Percentiles rank a stretch among this genome's conserved stretches.
phyloP scores from a whole-genome alignment of 2,329 filamentous ascomycete species.

The Thielaviopsis ethacetica region DNA sequence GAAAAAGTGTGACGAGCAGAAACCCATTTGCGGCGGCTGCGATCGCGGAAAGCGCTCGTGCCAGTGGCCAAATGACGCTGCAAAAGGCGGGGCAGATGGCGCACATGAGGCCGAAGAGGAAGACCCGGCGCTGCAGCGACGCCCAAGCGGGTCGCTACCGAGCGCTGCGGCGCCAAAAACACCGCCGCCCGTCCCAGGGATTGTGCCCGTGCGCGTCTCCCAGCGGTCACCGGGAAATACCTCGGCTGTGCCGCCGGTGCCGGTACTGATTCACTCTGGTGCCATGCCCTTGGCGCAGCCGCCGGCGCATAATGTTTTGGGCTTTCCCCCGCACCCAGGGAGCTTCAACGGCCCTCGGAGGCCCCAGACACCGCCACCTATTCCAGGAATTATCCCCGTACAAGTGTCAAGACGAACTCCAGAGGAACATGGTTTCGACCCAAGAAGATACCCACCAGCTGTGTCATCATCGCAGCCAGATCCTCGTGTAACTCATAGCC shows the following conservation, averaged over 20 bases:
- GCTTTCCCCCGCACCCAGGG: neutral
- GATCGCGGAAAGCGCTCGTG: slow-evolving; percentile 16
- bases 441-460: neutral
- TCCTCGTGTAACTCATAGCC: neutral
- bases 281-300: neutral
- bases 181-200: slow-evolving; percentile 1
- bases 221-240: neutral
- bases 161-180: neutral
- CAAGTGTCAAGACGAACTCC: neutral
- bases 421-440: neutral
- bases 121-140: neutral
- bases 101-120: neutral
- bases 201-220: slow-evolving; percentile 2
- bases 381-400: neutral
- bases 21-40: slow-evolving; percentile 25
- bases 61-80: slow-evolving; percentile 13
- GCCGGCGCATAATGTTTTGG: neutral
- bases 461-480: neutral
- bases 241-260: neutral
- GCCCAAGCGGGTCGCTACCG: neutral
- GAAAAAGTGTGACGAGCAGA: slow-evolving; percentile 31
- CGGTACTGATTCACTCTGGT: neutral
- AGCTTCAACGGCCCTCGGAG: neutral
- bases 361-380: neutral
- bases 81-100: neutral